Conservation (phyloP, 2,329 filamentous ascomycete genomes). For the Didymella keratinophila region DNA sequence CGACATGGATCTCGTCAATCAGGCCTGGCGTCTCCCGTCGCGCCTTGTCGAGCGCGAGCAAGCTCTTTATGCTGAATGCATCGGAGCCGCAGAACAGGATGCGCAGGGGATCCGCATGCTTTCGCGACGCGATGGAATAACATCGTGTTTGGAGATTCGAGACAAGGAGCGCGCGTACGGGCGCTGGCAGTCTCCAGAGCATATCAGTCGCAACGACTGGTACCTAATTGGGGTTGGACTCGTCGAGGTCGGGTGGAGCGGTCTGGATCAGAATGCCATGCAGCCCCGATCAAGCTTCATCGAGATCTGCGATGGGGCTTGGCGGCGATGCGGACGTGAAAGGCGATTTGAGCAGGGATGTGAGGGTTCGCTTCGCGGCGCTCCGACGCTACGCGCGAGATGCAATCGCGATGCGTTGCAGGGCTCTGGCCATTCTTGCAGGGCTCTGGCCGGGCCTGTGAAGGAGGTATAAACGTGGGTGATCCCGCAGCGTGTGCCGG, state of each 20-base stretch:
- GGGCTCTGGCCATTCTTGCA: background rate
- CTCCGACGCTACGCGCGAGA: background rate
- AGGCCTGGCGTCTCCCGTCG: slow-evolving; percentile 49
- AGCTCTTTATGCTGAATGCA: slow-evolving; percentile 81
- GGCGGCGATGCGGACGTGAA: slow-evolving; percentile 1
- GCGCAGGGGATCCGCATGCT: slow-evolving; percentile 65
- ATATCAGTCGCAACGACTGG: background rate
- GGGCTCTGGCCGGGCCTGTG: background rate
- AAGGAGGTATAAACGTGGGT: background rate
- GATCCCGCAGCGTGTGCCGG: background rate
- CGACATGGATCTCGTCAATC: slow-evolving; percentile 78
- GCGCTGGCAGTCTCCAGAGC: slow-evolving; percentile 34
- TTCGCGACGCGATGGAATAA: background rate
- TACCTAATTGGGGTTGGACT: too few species aligned
- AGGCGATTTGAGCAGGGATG: background rate
- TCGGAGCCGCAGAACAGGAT: slow-evolving; percentile 97
- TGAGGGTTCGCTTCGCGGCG: background rate
- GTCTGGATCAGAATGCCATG: background rate
- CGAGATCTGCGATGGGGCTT: background rate
- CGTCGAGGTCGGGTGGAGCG: too few species aligned
- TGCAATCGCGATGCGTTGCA: background rate
- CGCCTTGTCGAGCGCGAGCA: slow-evolving; percentile 73
- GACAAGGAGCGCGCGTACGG: slow-evolving; percentile 31
- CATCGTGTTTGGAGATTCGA: background rate
- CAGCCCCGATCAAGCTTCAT: background rate